Base-by-base conservation (phyloP, 2,329 filamentous ascomycete genomes). In the Mycosphaerella arachidis region DNA sequence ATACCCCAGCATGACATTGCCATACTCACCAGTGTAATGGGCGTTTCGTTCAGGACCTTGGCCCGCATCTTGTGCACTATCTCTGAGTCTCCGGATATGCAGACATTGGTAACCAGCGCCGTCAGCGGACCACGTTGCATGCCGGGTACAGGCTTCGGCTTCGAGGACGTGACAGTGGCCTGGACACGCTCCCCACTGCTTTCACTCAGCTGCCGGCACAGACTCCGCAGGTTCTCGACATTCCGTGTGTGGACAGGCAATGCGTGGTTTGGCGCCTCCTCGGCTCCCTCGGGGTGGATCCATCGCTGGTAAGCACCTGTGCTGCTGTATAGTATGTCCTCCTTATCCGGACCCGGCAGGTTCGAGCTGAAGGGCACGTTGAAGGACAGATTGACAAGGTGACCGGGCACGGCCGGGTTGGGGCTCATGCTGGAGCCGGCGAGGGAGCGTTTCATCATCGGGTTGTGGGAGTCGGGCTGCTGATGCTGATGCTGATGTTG, bases 351-450 rank as follows among this genome's bases (percentile, higher is more conserved):
- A 35, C 94, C 94, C 64, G 90, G 85, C 63, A 99, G 86, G 71
- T 93, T 93, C 65, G 91, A 96, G 68, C 92, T 88, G 78, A 97
- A 97, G 62, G 94, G 94, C 53, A 99, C 89, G 74, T 97, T 97
- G 86, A 99, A 97, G 66, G 91, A 93, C 75, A 96, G 88, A 76
- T 95, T 91, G 76, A 97, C 90, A 66, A 86, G 86, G 55, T 87
- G 82, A 74, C 93, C 89, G 72, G 88, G 83, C 64, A 87, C 81
- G 60, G 88, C 85, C 66, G 89, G 86, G 69, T 86, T 76, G 35
- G 70, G 72, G 57, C 67, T 67, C 68, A 84, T 73, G 24, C 72
- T 65, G 40, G 72, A 68, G 55, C 72, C 78, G 20, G 79, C 79
- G 56, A 82, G 71, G 72, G 81, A 74, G 66, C 84, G 84, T 75